Base-by-base conservation (phyloP, 2,329 filamentous ascomycete species). In the Colletotrichum sp. region DNA sequence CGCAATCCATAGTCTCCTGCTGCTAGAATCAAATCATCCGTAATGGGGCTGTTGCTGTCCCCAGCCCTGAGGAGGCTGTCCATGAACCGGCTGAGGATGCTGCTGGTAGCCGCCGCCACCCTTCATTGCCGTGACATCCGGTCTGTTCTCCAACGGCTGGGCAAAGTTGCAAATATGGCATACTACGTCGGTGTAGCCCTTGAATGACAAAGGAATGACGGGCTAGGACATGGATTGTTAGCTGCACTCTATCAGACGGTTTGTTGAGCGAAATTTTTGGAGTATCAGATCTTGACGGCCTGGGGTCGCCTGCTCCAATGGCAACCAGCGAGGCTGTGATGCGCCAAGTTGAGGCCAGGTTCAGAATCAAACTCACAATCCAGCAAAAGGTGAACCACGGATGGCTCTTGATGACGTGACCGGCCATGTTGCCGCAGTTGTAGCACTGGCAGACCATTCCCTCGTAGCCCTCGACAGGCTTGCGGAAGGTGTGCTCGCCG, bases 321-420 rank as follows among this genome's bases (percentile, higher is more conserved):
- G 24, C 21, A 59, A 34, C 14, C 10, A 4, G 9, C 7, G 59
- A 61, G 8, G 28, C 28, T 34, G 18, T 6, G 32, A 61, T 61
- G 30, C 30, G 59, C 28, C 59, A 61, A 52, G 24, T 4, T 34
- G 28, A 30, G 18, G n/a, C 26, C 18, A 18, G 18, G 9, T 13
- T n/a, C n/a, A 14, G 16, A 34, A 32, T n/a, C 4, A 26, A 12
- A 86, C 90, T 81, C 84, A 93, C 91, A 69, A 95, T 85, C 84
- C 94, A 95, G 88, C 94, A 96, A 81, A 96, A 92, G 7, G 94
- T 96, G 81, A 96, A 96, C 93, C 93, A 95, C 57, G 92, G 92
- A 75, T 93, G 89, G 74, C 88, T 89, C 83, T 93, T 93, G 81
- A 92, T 87, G 73, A 93, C 91, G 77, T 86, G 87, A 16, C 87